phyloP scores from a whole-genome alignment of 2,329 filamentous ascomycete genomes.

The Hymenoscyphus salicellus region DNA sequence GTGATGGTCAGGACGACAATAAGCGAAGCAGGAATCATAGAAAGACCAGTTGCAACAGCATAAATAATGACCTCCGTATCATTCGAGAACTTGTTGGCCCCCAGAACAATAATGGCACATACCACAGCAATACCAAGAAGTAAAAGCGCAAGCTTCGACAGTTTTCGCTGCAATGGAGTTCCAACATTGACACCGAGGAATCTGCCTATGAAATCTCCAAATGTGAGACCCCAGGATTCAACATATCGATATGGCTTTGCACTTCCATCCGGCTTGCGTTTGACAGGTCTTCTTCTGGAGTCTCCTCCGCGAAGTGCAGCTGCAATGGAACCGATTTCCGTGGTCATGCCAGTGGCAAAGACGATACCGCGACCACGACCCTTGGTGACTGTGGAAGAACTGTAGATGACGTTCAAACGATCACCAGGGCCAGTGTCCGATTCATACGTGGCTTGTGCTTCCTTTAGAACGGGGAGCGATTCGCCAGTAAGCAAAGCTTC shows the following conservation, averaged over 20 bases:
- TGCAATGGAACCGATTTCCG: slow-evolving; percentile 64
- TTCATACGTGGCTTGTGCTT: slow-evolving; percentile 47
- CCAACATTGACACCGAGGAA: slow-evolving; percentile 64
- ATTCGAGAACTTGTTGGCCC: slow-evolving; percentile 52
- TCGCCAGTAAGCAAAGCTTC: slow-evolving; percentile 63
- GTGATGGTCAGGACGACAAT: slow-evolving; percentile 70
- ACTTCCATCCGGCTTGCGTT: slow-evolving; percentile 48
- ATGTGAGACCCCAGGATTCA: slow-evolving; percentile 42
- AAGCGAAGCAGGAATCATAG: slow-evolving; percentile 66
- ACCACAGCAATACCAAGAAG: slow-evolving; percentile 62
- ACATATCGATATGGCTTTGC: slow-evolving; percentile 48
- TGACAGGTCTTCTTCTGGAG: slow-evolving; percentile 45
- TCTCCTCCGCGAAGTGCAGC: slow-evolving; percentile 54
- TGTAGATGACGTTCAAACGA: slow-evolving; percentile 59
- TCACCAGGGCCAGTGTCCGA: slow-evolving; percentile 56
- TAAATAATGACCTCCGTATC: slow-evolving; percentile 60
- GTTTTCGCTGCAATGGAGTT: slow-evolving; percentile 64
- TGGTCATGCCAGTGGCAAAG: slow-evolving; percentile 58
- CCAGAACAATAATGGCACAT: slow-evolving; percentile 63
- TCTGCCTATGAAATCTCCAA: slow-evolving; percentile 53
- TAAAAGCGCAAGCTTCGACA: slow-evolving; percentile 61
- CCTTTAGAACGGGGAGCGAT: slow-evolving; percentile 56
- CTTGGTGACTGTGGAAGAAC: slow-evolving; percentile 59
- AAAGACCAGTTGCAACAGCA: slow-evolving; percentile 56
- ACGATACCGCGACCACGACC: slow-evolving; percentile 60